Evolutionary conservation across 2,329 filamentous ascomycete species (phyloP), one percentile per base, ranked within the genome.

Genomic region (Fusarium annulatum): DNA sequence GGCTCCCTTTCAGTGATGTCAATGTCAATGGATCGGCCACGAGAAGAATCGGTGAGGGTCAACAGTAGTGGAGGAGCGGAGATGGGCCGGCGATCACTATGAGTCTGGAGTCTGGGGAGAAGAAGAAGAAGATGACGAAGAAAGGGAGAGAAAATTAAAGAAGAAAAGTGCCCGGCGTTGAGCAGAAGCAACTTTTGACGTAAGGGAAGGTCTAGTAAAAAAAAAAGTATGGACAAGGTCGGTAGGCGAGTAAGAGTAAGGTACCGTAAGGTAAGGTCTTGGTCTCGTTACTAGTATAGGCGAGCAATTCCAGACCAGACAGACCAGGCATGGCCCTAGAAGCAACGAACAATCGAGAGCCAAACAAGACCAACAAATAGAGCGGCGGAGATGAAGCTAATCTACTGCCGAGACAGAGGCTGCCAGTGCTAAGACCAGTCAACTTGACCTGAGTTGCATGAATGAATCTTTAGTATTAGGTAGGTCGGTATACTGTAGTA

Each of bases 301-400:
- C 57, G 57, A 67, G 61, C 39, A 67, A 61, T 67, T 52, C 67
- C 64, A 55, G 64, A 67, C 61, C 64, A 58, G 36, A 55, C 46
- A 64, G 43, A 64, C 62, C 59, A 64, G 48, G 62, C 19, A 55
- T 49, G 68, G 56, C 65, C 69, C 69, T 53, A 70, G 70, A 73
- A 67, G 38, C 71, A 62, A 59, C 64, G 55, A 69, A 60, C 53
- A 64, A 73, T 39, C 23, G 58, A 61, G 72, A 69, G 51, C 42
- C 53, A 52, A 65, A 58, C 23, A 61, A 74, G 62, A 58, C 41
- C 52, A 41, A 64, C 34, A 59, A 42, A 30, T 26, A 16, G n/a
- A 67, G 63, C 57, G 69, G 69, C 66, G 57, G 69, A 73, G 67
- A 69, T 72, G 71, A 73, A 74, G 59, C 65, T 75, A 75, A 69